Percentiles rank a stretch among this genome's conserved stretches.
phyloP scores from a whole-genome alignment of 257 asterid genomes.

The Gardenia jasminoides region DNA sequence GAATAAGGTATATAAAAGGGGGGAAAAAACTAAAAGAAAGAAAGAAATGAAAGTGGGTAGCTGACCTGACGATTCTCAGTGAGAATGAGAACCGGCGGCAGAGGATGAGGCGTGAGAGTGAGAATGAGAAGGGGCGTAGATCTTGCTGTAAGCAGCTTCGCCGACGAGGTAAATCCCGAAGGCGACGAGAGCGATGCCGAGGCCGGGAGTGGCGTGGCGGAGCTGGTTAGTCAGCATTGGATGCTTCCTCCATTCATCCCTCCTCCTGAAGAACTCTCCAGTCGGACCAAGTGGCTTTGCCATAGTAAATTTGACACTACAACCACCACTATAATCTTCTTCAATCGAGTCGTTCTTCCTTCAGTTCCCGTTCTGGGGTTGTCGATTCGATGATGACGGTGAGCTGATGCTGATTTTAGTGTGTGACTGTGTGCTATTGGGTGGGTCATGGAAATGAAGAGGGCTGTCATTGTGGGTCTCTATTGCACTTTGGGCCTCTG shows the following conservation, averaged over 20 bases:
- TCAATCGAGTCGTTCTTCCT: background rate
- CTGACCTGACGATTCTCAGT: constrained; percentile 23
- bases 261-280: constrained; percentile 89
- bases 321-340: background rate
- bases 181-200: constrained; percentile 82
- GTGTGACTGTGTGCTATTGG: background rate
- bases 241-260: constrained; percentile 95
- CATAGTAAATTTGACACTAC: constrained; percentile 10
- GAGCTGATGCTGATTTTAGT: background rate
- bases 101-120: constrained; percentile 45
- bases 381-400: too few species aligned
- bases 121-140: constrained; percentile 67
- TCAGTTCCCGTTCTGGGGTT: too few species aligned
- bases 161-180: constrained; percentile 67
- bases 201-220: constrained; percentile 94
- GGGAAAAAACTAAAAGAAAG: background rate
- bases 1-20: background rate
- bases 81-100: constrained; percentile 50
- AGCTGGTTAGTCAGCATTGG: constrained; percentile 82
- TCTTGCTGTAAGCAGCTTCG: constrained; percentile 34
- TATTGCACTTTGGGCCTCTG: background rate
- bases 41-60: background rate
- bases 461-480: background rate
- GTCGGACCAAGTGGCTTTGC: constrained; percentile 64
- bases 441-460: background rate